Evolutionary conservation across 768 basidiomycete species (phyloP), one percentile per base, ranked within the genome.

Genomic region (Tulasnella sp.): DNA sequence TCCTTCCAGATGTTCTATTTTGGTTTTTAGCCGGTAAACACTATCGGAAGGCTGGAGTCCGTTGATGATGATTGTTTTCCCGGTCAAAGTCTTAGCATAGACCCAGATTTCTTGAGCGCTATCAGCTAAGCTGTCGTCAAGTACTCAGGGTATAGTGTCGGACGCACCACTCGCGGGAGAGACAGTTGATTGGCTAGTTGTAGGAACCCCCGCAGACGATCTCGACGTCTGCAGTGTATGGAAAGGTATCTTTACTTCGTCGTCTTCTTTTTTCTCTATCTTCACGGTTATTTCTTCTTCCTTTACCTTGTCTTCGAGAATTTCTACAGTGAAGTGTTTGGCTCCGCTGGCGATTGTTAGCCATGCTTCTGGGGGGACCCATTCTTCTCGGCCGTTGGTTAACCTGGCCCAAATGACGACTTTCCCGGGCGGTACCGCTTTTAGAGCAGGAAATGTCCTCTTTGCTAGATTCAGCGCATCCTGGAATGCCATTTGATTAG

Each of bases 271-370:
- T 35, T 35, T 35, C 35, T 35, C 35, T 35, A 35, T 23, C 9
- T 57, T 20, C 9, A 9, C 20, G 2, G 2, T 26, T 57, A 18
- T 20, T 20, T 18, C 55, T 26, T 57, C 26, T 20, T 57, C 55
- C 23, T 57, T 26, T 13, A 57, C 9, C 2, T 35, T 35, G 35
- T 35, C 35, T 23, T 20, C 20, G 55, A 86, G 82, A 1, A 81
- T n/a, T 3, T 23, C 55, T 23, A 57, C 16, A n/a, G 20, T 57
- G 13, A 57, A 57, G 26, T 26, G 9, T 3, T 57, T 57, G 55
- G n/a, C 55, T 20, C 55, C 55, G 55, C 20, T 20, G 20, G 55
- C n/a, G 26, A 20, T 20, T 26, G 23, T 13, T 6, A 18, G 13
- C 55, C 55, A 57, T 9, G 55, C 55, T 16, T 57, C 55, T 57